Conservation (phyloP, 805 yeast species). For the Candida fluviatilis region DNA sequence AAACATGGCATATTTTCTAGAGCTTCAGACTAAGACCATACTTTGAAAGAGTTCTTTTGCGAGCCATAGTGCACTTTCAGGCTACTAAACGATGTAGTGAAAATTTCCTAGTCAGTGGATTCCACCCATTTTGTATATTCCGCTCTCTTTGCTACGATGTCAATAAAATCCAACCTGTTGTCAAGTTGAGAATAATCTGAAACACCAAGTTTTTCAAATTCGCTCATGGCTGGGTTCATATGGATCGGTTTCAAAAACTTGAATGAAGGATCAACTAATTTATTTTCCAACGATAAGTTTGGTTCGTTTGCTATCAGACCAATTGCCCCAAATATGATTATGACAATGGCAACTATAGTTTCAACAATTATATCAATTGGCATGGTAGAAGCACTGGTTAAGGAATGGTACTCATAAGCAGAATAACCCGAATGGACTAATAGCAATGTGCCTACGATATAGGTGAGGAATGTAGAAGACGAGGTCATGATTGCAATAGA, state of each 20-base stretch:
- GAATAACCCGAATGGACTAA: conserved; percentile 52
- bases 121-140: conserved; percentile 38
- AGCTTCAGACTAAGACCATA: too few species aligned
- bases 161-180: conserved; percentile 49
- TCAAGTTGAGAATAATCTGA: conserved; percentile 46
- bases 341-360: conserved; percentile 42
- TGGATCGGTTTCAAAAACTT: conserved; percentile 44
- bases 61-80: too few species aligned
- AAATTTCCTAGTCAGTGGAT: conserved; percentile 2
- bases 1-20: too few species aligned
- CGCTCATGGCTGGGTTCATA: conserved; percentile 42
- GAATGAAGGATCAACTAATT: conserved; percentile 23
- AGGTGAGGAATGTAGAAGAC: conserved; percentile 2
- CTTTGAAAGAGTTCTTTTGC: too few species aligned
- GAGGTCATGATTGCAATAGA: neutral
- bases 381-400: conserved; percentile 18
- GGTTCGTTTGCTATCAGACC: conserved; percentile 21
- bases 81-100: too few species aligned
- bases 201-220: conserved; percentile 44
- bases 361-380: conserved; percentile 52
- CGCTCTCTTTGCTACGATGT: conserved; percentile 41
- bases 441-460: conserved; percentile 14
- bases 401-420: conserved; percentile 47
- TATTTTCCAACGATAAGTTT: conserved; percentile 20
- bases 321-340: conserved; percentile 39